Evolutionary conservation across 495 filamentous ascomycete species (phyloP).

Genomic region (Darksidea phi): DNA sequence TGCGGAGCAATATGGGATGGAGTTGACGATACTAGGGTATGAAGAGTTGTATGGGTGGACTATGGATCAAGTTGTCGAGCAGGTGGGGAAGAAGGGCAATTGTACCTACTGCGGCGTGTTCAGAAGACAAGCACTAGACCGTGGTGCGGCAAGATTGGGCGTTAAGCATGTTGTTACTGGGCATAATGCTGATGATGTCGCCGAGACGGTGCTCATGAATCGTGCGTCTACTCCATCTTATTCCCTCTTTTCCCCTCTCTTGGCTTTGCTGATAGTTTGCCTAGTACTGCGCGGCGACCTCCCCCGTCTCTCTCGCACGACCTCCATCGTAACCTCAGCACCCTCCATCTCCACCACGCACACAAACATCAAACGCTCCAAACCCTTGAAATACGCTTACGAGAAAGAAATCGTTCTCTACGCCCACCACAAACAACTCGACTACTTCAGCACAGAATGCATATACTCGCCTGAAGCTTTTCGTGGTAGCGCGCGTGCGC

Average conservation of each 20-base stretch:
- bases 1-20: conserved; percentile 83
- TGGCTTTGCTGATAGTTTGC: conserved; percentile 7
- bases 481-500: conserved; percentile 79
- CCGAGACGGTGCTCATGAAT: conserved; percentile 99
- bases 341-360: conserved; percentile 49
- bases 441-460: conserved; percentile 98
- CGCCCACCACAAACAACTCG: conserved; percentile 90
- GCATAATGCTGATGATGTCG: conserved; percentile 96
- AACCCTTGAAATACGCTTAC: conserved; percentile 96
- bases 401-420: conserved; percentile 99
- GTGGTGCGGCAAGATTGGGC: conserved; percentile 80
- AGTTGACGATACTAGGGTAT: conserved; percentile 87
- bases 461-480: conserved; percentile 99
- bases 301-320: conserved; percentile 79
- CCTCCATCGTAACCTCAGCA: conserved; percentile 78
- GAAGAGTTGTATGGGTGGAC: conserved; percentile 97
- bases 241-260: background rate
- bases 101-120: conserved; percentile 99
- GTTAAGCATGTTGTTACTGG: conserved; percentile 96
- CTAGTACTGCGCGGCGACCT: conserved; percentile 79
- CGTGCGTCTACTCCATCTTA: conserved; percentile 19
- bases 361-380: conserved; percentile 75
- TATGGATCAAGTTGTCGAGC: conserved; percentile 96
- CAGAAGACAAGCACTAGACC: conserved; percentile 87
- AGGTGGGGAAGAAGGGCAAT: conserved; percentile 97